Evolutionary conservation across 2,329 filamentous ascomycete genomes (phyloP), one percentile per base, ranked within the genome.

Genomic region (Didymella pomorum): DNA sequence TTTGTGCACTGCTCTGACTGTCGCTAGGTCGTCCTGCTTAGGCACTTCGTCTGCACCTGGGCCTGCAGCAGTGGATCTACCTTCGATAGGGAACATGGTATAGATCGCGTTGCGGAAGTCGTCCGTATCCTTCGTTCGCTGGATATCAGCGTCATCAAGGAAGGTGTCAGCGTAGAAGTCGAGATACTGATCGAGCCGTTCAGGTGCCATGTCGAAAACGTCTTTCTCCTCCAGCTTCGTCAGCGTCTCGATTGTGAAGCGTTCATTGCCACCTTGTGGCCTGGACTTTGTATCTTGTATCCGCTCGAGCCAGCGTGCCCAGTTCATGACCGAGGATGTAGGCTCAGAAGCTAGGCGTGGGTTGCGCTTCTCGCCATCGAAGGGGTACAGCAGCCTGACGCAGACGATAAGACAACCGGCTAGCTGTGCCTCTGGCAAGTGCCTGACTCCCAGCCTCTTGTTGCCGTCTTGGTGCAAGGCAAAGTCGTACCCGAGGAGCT

Each of bases 371-470:
- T 82, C 69, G 21, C 80, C 79, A 68, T 92, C 87, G 43, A 97
- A 86, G 0, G 94, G 92, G 67, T 92, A 93, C 20, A 90, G 81
- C 2, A 97, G 75, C 68, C 97, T 97, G 3, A 89, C 87, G 4
- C 90, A 87, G 14, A 96, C 82, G 2, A 97, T 80, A 3, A 97
- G 75, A 3, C 92, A 79, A 4, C 88, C 83, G 54, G 92, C 81
- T 1, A 97, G 79, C 42, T 90, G 85, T 6, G 91, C 80, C 70
- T 98, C 95, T 0, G 95, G 81, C 77, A 58, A 81, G 77, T 59
- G 78, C 77, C 51, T 62, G 56, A 70, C 52, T 14, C 71, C 62
- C 4, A 71, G 60, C 60, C 49, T 65, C 11, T 61, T 66, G 31
- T 57, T 63, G 6, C 55, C 50, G 2, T 56, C 35, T 7, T 82